Evolutionary conservation across 2,329 filamentous ascomycete species (phyloP).

Genomic region (Fusarium transvaalense): DNA sequence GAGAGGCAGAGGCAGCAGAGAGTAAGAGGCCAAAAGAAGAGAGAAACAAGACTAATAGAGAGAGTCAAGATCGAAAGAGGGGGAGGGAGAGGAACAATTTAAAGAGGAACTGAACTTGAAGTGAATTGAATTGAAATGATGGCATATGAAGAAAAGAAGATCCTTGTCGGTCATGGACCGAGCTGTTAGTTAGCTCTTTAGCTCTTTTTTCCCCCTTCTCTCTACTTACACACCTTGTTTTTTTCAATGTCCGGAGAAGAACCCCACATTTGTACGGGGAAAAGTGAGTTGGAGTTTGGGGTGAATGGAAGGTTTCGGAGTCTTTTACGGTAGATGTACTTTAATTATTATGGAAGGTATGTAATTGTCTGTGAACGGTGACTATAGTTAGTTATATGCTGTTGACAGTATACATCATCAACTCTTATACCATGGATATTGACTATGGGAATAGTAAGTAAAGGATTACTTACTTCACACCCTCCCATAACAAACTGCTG

Average conservation of each 20-base stretch:
- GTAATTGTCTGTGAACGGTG: no score
- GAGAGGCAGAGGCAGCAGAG: neutral
- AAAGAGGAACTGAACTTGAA: slow-evolving; percentile 18
- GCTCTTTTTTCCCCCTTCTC: neutral
- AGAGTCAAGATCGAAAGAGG: slow-evolving; percentile 17
- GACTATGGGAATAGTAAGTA: neutral
- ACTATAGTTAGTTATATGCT: neutral
- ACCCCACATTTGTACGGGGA: slow-evolving; percentile 39
- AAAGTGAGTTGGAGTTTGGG: slow-evolving; percentile 31
- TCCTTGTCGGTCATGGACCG: slow-evolving; percentile 32
- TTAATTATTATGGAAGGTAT: no score
- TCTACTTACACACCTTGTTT: slow-evolving; percentile 37
- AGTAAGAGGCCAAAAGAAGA: slow-evolving; percentile 1
- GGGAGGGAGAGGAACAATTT: slow-evolving; percentile 27
- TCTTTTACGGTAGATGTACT: neutral
- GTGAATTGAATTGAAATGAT: neutral
- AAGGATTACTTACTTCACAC: slow-evolving; percentile 19
- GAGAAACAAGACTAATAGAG: slow-evolving; percentile 6
- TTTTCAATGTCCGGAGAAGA: slow-evolving; percentile 27
- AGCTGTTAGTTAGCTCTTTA: slow-evolving; percentile 11
- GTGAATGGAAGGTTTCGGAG: slow-evolving; percentile 35
- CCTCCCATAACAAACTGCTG: slow-evolving; percentile 6
- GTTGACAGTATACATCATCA: neutral
- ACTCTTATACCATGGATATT: neutral
- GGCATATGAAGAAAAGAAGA: slow-evolving; percentile 21